Percentiles rank a stretch among this genome's conserved stretches.
phyloP scores from a whole-genome alignment of 2,329 filamentous ascomycete species.

The Lachnellula suecica region DNA sequence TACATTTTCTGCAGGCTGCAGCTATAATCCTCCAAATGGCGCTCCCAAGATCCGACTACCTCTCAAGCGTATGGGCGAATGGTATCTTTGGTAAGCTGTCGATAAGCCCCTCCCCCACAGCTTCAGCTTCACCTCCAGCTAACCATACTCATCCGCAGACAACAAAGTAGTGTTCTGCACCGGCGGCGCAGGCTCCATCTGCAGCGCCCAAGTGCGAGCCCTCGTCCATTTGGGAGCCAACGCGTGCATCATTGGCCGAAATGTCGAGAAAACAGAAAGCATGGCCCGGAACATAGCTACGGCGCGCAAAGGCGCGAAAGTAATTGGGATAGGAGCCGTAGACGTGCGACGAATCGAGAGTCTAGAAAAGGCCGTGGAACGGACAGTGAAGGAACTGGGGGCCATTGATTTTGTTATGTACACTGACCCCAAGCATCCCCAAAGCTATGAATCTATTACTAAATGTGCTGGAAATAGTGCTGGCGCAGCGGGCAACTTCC shows the following conservation, averaged over 20 bases:
- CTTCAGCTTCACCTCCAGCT: background rate
- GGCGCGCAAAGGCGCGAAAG: conserved; percentile 74
- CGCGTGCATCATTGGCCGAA: conserved; percentile 91
- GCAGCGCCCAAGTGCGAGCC: conserved; percentile 89
- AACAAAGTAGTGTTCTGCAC: conserved; percentile 93
- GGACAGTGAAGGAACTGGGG: conserved; percentile 80
- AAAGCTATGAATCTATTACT: background rate
- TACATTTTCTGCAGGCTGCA: background rate
- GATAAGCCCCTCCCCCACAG: background rate
- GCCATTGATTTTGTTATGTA: conserved; percentile 91
- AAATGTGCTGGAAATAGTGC: conserved; percentile 53
- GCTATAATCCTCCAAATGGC: conserved; percentile 14
- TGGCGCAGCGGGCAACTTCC: conserved; percentile 93
- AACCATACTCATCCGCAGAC: conserved; percentile 46
- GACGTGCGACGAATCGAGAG: conserved; percentile 74
- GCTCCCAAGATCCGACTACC: conserved; percentile 68
- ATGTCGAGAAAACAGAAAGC: conserved; percentile 79
- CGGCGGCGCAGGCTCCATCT: conserved; percentile 90
- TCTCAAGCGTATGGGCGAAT: conserved; percentile 84
- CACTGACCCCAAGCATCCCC: conserved; percentile 27
- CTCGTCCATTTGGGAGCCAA: conserved; percentile 89
- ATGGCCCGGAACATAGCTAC: conserved; percentile 81
- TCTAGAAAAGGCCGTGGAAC: conserved; percentile 72
- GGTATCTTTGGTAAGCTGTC: conserved; percentile 72
- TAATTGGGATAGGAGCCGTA: conserved; percentile 80